Base-by-base conservation (phyloP, 345 rosid genomes). In the Limnanthes douglasii region DNA sequence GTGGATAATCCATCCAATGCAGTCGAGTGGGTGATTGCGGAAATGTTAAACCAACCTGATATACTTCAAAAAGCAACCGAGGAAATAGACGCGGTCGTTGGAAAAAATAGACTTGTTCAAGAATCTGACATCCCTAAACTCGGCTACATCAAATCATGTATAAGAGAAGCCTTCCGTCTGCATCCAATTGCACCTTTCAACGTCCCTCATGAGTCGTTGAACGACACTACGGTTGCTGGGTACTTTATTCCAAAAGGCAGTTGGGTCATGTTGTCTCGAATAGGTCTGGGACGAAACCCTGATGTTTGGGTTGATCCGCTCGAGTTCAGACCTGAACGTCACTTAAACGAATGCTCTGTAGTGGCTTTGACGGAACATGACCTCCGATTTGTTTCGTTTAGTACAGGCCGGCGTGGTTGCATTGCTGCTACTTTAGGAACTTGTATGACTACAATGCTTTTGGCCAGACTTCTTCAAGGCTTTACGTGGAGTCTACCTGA, bases 1-100 rank as follows among this genome's bases (percentile, higher is more conserved):
- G 62, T 66, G 2, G 78, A 72, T 35, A 72, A 76, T 45, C 81
- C 78, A 13, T 45, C 81, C 3, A 72, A 76, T 37, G 81, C 70
- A 0, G 37, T 9, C 0, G 79, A 75, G 26, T 75, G 73, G 78
- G 74, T 67, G 6, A 37, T 69, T 15, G 77, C 63, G 0, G 83
- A 74, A 59, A 58, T 67, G 75, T 43, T 74, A 5, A 67, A 64
- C 53, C 44, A 59, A 5, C 78, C 78, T 0, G 38, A 48, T 10
- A 43, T 65, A 3, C 59, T 76, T 2, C 15, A 48, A 18, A 72
- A 41, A 34, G 73, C 79, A 0, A 31, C 34, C 3, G 58, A 57
- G 7, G 85, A 75, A 45, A 6, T 68, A 1, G 79, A 75, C 15
- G 28, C 5, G 0, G 68, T 62, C 1, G 69, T 68, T 1, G 79